Base-by-base conservation (phyloP, 768 basidiomycete genomes). In the Rhodotorula kratochvilovae region DNA sequence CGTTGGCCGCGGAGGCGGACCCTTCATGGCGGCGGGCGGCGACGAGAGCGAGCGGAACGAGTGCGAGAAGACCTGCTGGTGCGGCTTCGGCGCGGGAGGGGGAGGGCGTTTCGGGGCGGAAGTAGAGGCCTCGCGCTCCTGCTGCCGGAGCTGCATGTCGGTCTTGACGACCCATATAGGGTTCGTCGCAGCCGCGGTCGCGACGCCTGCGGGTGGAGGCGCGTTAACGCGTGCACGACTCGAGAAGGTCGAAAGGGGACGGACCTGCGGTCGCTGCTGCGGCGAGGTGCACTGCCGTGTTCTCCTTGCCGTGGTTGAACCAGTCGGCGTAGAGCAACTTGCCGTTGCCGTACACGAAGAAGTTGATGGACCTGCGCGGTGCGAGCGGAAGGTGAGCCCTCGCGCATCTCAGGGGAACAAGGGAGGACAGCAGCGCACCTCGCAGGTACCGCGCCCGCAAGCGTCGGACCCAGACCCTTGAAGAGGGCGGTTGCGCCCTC, bases 161-260 rank as follows among this genome's bases (percentile, higher is more conserved):
- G 96, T 99, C 81, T 98, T 99, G 71, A 99, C 92, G 58, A 99
- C 96, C 96, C 96, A 99, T 35, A 99, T 95, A 0, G 96, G 96
- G 80, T 99, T 99, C 31, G 96, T 98, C 19, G 87, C 91, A 0
- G 91, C 89, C 10, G 93, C 86, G 0, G 96, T 99, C 43, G 84
- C 83, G 74, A 98, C 83, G 1, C 95, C 94, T 81, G 68, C 7
- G 16, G 25, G 23, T 2, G 23, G 48, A 8, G 27, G 25, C 25
- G 5, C 5, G 13, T 23, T 50, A 23, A 50, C 21, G 45, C 7
- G 45, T 16, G 27, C 45, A 13, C 46, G 25, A 8, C 23, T 25
- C 46, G 46, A 48, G 48, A 27, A 50, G 48, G 48, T 50, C 48
- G 10, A 50, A 25, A 27, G 10, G 25, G 48, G 25, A 27, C 5